Base-by-base conservation (phyloP, 352 stramenopile species). In the Aphanomyces astaci region DNA sequence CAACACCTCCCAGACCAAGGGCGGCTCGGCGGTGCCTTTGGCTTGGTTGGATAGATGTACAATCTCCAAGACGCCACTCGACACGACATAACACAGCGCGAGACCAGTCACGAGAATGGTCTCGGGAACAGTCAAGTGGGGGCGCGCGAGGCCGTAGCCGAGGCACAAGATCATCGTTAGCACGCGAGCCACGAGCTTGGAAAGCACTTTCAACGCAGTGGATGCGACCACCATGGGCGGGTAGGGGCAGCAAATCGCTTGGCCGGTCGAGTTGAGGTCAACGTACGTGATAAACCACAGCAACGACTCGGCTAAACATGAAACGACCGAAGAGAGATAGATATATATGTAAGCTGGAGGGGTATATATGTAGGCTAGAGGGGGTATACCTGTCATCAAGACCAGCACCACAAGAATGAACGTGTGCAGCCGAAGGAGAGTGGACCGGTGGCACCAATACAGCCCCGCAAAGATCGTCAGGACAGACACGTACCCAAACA, bases 201-300 rank as follows among this genome's bases (percentile, higher is more conserved):
- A 72, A 31, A 89, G 11, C 24, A 94, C 85, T 62, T 90, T 88
- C 24, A 92, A 51, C 7, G 89, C 57, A 9, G 80, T 92, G 7
- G 86, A 88, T n/a, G 88, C 65, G 15, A 94, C 59, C 55, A 94
- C 73, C 48, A 77, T 78, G 11, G 73, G 71, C 1, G 86, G 83
- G 46, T 90, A 94, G 31, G 86, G 86, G 55, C 86, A 94, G 65
- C 86, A 94, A 22, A 89, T 78, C 0, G 76, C 78, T 57, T 88
- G 73, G 15, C 86, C 86, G 0, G 76, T 90, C 22, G 74, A 53
- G 71, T 94, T 94, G 63, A 94, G 75, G 36, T 81, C 63, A 25
- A 80, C 81, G 73, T 90, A 92, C 36, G 86, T 92, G 55, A 90
- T 71, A 65, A 88, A 92, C 86, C 86, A 94, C 22, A 78, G 73